Evolutionary conservation across 169 alveolate genomes (phyloP).

Genomic region (Perkinsus olseni): DNA sequence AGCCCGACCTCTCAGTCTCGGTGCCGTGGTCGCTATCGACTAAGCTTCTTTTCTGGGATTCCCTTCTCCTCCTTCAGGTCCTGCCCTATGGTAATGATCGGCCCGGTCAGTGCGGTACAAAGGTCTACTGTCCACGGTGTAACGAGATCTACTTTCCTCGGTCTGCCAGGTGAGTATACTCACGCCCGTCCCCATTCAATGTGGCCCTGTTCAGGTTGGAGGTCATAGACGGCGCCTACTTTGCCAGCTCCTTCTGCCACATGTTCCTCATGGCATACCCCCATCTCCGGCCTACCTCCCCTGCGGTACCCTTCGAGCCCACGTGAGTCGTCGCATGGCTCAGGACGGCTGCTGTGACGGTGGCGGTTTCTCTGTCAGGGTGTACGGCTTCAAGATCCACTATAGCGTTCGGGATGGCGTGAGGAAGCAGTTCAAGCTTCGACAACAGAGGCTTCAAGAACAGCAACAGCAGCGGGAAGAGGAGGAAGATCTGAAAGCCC

Average conservation of each 20-base stretch:
- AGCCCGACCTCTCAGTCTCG: too few species aligned
- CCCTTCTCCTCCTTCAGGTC: background rate
- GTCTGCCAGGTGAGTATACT: conserved; percentile 8
- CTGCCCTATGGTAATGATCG: conserved; percentile 23
- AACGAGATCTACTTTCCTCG: conserved; percentile 38
- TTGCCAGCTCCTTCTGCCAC: conserved; percentile 51
- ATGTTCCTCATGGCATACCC: conserved; percentile 18
- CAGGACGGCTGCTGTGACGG: background rate
- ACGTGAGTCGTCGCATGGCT: background rate
- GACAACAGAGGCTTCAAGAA: background rate
- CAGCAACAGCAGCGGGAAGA: background rate
- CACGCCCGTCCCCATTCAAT: too few species aligned
- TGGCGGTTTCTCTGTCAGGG: background rate
- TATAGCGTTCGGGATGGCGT: background rate
- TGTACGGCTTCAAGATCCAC: background rate
- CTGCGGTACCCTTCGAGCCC: background rate
- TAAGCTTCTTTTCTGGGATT: too few species aligned
- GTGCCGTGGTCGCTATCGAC: too few species aligned
- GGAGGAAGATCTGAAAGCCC: background rate
- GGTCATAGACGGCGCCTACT: conserved; percentile 53
- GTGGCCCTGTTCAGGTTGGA: conserved; percentile 10
- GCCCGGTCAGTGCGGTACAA: conserved; percentile 41
- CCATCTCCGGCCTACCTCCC: background rate
- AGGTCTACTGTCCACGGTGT: conserved; percentile 56
- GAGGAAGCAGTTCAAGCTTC: background rate